phyloP scores from a whole-genome alignment of 2,329 filamentous ascomycete species.

The Ophiocordyceps camponoti-floridani region DNA sequence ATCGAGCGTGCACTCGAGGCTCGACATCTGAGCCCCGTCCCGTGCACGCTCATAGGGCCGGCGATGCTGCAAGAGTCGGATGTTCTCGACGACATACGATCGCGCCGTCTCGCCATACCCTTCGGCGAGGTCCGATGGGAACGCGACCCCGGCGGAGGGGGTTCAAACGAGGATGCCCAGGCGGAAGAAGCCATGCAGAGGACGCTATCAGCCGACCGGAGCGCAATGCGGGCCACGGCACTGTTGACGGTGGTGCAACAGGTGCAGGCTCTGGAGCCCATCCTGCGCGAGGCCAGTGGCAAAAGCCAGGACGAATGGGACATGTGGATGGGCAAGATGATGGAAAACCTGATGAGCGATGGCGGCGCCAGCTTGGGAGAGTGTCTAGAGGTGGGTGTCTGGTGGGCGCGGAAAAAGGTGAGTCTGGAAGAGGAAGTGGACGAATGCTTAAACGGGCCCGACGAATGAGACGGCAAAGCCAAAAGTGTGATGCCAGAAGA shows the following conservation, averaged over 20 bases:
- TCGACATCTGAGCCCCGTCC: constrained; percentile 52
- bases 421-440: neutral
- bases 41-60: constrained; percentile 63
- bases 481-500: too few species aligned
- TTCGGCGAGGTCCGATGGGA: constrained; percentile 78
- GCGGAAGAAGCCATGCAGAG: constrained; percentile 26
- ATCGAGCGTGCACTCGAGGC: constrained; percentile 56
- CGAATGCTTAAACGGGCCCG: neutral
- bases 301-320: constrained; percentile 91
- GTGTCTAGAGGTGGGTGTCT: constrained; percentile 73
- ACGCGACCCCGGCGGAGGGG: constrained; percentile 43
- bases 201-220: constrained; percentile 47
- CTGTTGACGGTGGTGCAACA: constrained; percentile 64
- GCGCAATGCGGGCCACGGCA: constrained; percentile 61
- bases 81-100: constrained; percentile 47
- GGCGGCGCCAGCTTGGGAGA: constrained; percentile 68
- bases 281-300: constrained; percentile 64
- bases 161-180: constrained; percentile 38
- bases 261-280: constrained; percentile 70
- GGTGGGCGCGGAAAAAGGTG: constrained; percentile 59
- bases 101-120: constrained; percentile 69
- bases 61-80: constrained; percentile 68
- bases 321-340: constrained; percentile 75
- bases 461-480: neutral
- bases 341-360: constrained; percentile 63